These are phyloP conservation scores for Entomortierella lignicola DNA, from an alignment of 192 early-diverging fungal genomes.

Conservation along the genomic window DNA sequence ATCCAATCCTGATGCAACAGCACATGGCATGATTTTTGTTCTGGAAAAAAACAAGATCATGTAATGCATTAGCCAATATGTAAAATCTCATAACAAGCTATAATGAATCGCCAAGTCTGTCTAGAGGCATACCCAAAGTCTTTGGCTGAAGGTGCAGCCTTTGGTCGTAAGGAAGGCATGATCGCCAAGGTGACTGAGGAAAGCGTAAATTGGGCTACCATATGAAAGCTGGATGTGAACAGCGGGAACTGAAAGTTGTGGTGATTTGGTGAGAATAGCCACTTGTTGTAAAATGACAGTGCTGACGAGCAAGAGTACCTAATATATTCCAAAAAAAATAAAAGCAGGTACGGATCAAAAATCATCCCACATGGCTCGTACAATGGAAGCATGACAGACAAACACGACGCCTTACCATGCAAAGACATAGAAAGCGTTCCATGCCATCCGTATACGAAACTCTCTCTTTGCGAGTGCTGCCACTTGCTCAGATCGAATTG, in stretches of 20 bases:
- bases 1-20: conserved; percentile 88
- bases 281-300: conserved; percentile 93
- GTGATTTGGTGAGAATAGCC: conserved; percentile 87
- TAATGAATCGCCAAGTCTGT: too few relatives aligned
- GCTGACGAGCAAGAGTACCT: conserved; percentile 65
- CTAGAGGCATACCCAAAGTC: conserved; percentile 62
- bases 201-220: conserved; percentile 84
- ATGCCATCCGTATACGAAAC: conserved; percentile 31
- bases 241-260: conserved; percentile 90
- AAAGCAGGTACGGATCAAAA: too few relatives aligned
- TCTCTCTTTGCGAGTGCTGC: conserved; percentile 32
- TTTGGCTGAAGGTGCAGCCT: conserved; percentile 58
- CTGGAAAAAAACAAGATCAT: conserved; percentile 31
- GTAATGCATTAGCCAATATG: too few relatives aligned
- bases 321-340: conserved; percentile 33
- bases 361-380: too few relatives aligned
- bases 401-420: conserved; percentile 56
- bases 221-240: conserved; percentile 87
- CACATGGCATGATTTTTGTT: conserved; percentile 86
- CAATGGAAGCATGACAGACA: too few relatives aligned
- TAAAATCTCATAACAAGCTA: too few relatives aligned
- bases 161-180: conserved; percentile 73
- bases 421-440: conserved; percentile 57
- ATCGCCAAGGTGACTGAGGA: conserved; percentile 64
- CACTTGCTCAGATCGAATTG: conserved; percentile 15